Conservation (phyloP, 2,329 filamentous ascomycete genomes). For the Emergomyces pasteurianus region DNA sequence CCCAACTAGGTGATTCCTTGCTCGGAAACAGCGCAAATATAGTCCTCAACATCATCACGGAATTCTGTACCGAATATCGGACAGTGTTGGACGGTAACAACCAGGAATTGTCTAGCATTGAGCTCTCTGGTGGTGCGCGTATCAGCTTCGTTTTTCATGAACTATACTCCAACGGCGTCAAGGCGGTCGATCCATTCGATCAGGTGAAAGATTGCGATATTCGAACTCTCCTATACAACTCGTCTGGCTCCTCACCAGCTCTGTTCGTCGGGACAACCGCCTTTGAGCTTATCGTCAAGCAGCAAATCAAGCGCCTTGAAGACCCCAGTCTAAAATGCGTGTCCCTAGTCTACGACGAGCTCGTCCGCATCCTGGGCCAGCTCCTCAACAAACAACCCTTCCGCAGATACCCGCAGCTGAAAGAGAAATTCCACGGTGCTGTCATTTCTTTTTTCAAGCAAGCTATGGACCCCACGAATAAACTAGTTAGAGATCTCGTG, state of each 20-base stretch:
- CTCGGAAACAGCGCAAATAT: constrained; percentile 95
- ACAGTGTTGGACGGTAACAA: constrained; percentile 95
- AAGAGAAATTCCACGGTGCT: constrained; percentile 91
- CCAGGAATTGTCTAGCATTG: constrained; percentile 84
- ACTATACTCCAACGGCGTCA: constrained; percentile 92
- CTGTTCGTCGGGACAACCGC: constrained; percentile 95
- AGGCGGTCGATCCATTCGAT: constrained; percentile 95
- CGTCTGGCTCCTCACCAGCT: constrained; percentile 91
- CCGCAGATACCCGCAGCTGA: constrained; percentile 81
- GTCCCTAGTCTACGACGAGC: constrained; percentile 89
- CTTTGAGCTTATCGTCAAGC: constrained; percentile 98
- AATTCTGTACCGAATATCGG: constrained; percentile 96
- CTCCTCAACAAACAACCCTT: constrained; percentile 81
- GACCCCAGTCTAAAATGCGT: constrained; percentile 97
- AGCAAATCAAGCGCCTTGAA: constrained; percentile 92
- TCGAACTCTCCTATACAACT: constrained; percentile 94
- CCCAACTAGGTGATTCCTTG: constrained; percentile 79
- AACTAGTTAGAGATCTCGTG: constrained; percentile 85
- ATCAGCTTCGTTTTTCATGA: constrained; percentile 99
- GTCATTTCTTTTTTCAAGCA: constrained; percentile 97
- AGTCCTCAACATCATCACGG: constrained; percentile 95
- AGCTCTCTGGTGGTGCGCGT: constrained; percentile 90
- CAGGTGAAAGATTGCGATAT: constrained; percentile 96
- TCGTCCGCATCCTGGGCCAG: constrained; percentile 88
- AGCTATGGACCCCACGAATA: constrained; percentile 95